A percentile compares a stretch with the other conserved stretches of the same genome.
These are phyloP conservation scores for Mesotaenium endlicherianum DNA, from an alignment of 139 green algal genomes.

Conservation along the genomic window DNA sequence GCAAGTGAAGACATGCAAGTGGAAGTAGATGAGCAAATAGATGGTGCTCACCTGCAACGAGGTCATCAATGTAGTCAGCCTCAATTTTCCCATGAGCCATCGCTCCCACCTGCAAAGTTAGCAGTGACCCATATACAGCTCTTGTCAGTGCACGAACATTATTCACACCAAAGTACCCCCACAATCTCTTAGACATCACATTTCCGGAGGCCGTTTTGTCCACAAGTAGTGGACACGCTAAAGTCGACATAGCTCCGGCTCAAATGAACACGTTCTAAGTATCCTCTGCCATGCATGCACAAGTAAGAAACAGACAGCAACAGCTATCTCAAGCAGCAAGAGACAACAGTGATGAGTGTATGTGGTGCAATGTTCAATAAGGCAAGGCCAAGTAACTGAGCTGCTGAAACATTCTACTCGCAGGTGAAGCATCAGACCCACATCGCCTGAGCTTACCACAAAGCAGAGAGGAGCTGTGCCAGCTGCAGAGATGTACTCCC, in stretches of 20 bases:
- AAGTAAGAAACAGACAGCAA: neutral
- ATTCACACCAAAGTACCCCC: too few relatives aligned
- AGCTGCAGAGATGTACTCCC: slow-evolving; percentile 58
- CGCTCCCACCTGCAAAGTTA: slow-evolving; percentile 67
- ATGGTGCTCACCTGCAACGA: slow-evolving; percentile 11
- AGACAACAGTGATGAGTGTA: neutral
- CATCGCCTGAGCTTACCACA: slow-evolving; percentile 51
- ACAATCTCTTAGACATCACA: too few relatives aligned
- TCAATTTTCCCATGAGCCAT: slow-evolving; percentile 92
- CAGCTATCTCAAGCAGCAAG: neutral
- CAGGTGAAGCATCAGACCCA: neutral
- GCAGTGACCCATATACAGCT: too few relatives aligned
- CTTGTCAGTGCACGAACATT: too few relatives aligned
- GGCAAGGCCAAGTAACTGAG: neutral
- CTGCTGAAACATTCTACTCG: neutral
- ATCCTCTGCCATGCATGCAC: neutral
- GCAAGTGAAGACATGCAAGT: neutral
- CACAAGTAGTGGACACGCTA: neutral
- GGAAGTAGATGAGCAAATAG: neutral
- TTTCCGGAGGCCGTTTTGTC: too few relatives aligned
- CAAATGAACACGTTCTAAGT: neutral
- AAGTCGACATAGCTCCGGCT: neutral
- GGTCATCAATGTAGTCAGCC: slow-evolving; percentile 74
- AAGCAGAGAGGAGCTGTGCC: slow-evolving; percentile 72
- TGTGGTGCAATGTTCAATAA: neutral